Evolutionary conservation across 176 grass and related monocot species (phyloP).

Genomic region (Miscanthus lutarioriparius): DNA sequence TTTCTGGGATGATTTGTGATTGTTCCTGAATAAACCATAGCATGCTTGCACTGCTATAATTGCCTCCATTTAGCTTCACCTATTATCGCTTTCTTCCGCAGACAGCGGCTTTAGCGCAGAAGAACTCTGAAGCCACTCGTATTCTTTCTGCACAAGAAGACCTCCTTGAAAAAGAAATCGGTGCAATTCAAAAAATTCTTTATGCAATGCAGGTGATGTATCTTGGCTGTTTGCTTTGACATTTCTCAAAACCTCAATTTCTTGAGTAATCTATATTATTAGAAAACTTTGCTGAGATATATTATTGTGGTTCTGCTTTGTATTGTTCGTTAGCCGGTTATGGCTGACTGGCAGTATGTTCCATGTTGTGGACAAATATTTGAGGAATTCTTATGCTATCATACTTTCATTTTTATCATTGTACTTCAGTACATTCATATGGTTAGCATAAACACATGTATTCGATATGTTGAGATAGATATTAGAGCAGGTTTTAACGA

Average conservation of each 20-base stretch:
- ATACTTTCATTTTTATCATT: not conserved
- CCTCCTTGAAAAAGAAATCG: slow-evolving; percentile 65
- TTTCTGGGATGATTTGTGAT: not conserved
- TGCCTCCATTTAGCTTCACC: not conserved
- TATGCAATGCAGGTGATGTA: slow-evolving; percentile 76
- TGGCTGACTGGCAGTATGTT: not conserved
- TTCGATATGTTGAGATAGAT: not conserved
- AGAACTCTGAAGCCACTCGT: slow-evolving; percentile 74
- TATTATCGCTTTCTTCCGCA: slow-evolving; percentile 12
- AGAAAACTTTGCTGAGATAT: not conserved
- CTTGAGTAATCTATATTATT: not conserved
- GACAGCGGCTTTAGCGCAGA: slow-evolving; percentile 65
- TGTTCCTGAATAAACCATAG: not conserved
- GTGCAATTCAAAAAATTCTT: slow-evolving; percentile 70
- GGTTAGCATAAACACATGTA: not conserved
- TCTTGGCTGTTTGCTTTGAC: not conserved
- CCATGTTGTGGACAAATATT: not conserved
- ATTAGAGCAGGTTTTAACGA: not conserved
- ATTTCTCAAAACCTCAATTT: slow-evolving; percentile 26
- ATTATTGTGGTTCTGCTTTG: not conserved
- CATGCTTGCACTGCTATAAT: not conserved
- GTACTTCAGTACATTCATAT: not conserved
- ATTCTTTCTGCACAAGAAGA: slow-evolving; percentile 62
- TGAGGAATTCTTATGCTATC: not conserved
- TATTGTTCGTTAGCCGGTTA: not conserved